phyloP scores from a whole-genome alignment of 176 grass and related monocot species.

The Guadua angustifolia region DNA sequence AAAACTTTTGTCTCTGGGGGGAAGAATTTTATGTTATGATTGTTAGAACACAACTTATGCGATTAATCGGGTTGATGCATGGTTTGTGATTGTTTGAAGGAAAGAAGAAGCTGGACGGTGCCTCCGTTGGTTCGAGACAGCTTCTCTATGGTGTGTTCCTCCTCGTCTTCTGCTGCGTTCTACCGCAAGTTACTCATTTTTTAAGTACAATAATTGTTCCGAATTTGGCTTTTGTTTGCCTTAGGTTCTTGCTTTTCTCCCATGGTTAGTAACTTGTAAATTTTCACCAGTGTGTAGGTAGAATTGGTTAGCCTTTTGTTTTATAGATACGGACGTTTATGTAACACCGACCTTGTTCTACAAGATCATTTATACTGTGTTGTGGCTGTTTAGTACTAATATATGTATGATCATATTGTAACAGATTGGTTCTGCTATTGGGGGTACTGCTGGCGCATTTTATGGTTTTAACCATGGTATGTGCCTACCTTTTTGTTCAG shows the following conservation, averaged over 20 bases:
- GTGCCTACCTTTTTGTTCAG: background rate
- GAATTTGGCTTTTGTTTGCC: background rate
- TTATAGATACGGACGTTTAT: background rate
- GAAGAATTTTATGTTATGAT: background rate
- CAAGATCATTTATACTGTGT: background rate
- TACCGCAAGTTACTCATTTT: background rate
- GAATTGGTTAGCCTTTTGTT: background rate
- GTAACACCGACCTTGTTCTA: background rate
- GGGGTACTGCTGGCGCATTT: constrained; percentile 81
- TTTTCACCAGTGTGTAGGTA: background rate
- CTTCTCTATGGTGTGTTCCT: constrained; percentile 77
- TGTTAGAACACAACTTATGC: background rate
- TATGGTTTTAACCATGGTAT: constrained; percentile 95
- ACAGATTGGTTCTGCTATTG: constrained; percentile 91
- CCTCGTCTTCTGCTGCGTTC: background rate
- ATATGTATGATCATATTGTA: background rate
- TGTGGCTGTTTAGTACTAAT: background rate
- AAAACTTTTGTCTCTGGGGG: background rate
- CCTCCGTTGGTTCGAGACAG: constrained; percentile 73
- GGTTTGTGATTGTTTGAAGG: constrained; percentile 49
- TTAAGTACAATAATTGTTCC: background rate
- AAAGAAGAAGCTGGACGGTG: constrained; percentile 77
- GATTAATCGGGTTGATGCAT: background rate
- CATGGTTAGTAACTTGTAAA: background rate
- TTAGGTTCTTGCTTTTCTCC: background rate